Evolutionary conservation across 768 basidiomycete species (phyloP), one percentile per base, ranked within the genome.

Genomic region (Psilocybe cyanescens): DNA sequence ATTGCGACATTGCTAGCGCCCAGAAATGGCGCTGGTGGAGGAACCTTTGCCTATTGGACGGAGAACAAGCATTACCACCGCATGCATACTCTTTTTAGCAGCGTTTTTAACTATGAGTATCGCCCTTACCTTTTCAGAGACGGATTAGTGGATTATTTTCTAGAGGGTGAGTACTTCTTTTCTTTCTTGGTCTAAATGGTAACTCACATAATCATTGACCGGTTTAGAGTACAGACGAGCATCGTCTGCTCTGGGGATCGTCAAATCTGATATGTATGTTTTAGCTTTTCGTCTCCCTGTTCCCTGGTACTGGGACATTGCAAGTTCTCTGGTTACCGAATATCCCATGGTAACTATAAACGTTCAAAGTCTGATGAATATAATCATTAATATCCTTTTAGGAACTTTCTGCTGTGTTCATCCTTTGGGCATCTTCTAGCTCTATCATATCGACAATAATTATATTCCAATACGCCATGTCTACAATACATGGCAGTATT

Each of bases 21-120:
- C 12, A 65, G 57, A 1, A 76, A 76, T 57, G 75, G 69, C 3
- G 71, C 75, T 14, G 74, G 75, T 0, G 75, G 73, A n/a, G 71
- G 69, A 57, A 81, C 76, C 1, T 83, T 76, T 62, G 68, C 77
- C 2, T 80, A 78, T 58, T 79, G 75, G 74, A 75, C 77, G 1
- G 68, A 69, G 3, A 76, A 80, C 59, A 5, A 19, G 0, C 62
- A 72, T 55, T 84, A 77, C 60, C 69, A 75, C 56, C 71, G 74
- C n/a, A 72, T 82, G 52, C 71, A 74, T 29, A 58, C 71, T 11
- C 72, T 83, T 11, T 78, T 79, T 59, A 67, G 69, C 1, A 72
- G 79, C n/a, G 67, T 78, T 0, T 83, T 82, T 52, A 72, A 74
- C 33, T 57, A 61, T 0, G 61, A 70, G 11, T 78, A 77, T 59